Conservation (phyloP, 352 stramenopile species). For the Pseudoperonospora humuli region DNA sequence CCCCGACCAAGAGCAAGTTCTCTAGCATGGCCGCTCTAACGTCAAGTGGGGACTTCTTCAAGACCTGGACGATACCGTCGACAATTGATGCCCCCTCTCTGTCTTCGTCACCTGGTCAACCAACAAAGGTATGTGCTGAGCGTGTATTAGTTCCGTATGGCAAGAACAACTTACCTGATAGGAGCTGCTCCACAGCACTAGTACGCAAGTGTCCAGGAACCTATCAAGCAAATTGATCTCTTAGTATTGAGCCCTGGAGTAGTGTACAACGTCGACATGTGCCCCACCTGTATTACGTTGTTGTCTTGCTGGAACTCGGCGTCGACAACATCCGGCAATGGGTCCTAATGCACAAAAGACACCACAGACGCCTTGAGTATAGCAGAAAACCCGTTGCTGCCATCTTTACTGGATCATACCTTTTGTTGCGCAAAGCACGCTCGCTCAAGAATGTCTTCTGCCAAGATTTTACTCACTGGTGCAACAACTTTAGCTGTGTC, state of each 20-base stretch:
- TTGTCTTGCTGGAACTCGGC: slow-evolving; percentile 40
- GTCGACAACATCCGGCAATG: slow-evolving; percentile 28
- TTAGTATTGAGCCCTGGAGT: background rate
- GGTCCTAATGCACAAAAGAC: slow-evolving; percentile 19
- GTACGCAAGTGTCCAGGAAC: slow-evolving; percentile 33
- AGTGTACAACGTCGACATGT: background rate
- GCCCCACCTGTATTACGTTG: slow-evolving; percentile 28
- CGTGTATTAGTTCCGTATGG: background rate
- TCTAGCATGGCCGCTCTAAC: slow-evolving; percentile 53
- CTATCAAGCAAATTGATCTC: slow-evolving; percentile 11
- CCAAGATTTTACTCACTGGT: slow-evolving; percentile 16
- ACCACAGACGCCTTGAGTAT: background rate
- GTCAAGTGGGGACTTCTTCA: slow-evolving; percentile 59
- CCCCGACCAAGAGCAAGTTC: slow-evolving; percentile 70
- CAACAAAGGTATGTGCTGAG: background rate
- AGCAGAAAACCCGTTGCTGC: background rate
- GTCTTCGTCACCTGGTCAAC: slow-evolving; percentile 21
- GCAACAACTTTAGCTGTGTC: slow-evolving; percentile 4
- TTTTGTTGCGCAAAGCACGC: slow-evolving; percentile 67
- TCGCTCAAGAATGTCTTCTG: slow-evolving; percentile 63
- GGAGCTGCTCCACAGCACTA: slow-evolving; percentile 36
- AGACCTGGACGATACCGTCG: slow-evolving; percentile 39
- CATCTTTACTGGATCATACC: slow-evolving; percentile 6
- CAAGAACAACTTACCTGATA: slow-evolving; percentile 27
- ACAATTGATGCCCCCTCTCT: slow-evolving; percentile 45